Percentiles rank a stretch among this genome's conserved stretches.
phyloP scores from a whole-genome alignment of 305 asterid species.

The Solanum hybrid region DNA sequence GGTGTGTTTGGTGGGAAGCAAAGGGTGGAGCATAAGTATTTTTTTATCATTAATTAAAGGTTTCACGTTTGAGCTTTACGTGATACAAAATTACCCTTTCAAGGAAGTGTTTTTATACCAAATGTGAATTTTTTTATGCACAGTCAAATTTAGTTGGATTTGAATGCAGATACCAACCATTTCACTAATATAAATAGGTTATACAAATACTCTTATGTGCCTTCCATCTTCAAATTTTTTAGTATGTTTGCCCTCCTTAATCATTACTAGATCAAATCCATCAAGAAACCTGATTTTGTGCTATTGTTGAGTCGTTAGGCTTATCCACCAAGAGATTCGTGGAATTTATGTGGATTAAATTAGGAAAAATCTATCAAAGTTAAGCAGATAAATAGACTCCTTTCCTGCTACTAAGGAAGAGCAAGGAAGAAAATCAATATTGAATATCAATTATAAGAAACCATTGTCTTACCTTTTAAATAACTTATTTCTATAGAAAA shows the following conservation, averaged over 20 bases:
- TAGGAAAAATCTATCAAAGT: background rate
- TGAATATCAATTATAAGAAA: background rate
- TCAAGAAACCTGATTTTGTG: background rate
- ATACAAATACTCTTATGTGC: background rate
- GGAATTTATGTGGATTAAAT: fast-evolving
- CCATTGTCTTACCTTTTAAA: background rate
- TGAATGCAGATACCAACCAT: background rate
- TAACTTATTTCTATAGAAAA: background rate
- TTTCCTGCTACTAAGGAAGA: background rate
- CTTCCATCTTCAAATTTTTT: background rate
- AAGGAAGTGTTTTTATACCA: too few relatives aligned
- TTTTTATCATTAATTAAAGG: too few relatives aligned
- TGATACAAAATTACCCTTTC: too few relatives aligned
- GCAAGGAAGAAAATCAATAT: background rate
- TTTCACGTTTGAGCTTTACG: too few relatives aligned
- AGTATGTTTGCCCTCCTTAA: background rate
- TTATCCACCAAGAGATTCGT: background rate
- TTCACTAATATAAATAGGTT: background rate
- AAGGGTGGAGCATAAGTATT: background rate
- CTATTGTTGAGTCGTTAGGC: background rate
- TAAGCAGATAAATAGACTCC: background rate
- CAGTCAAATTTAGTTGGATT: background rate
- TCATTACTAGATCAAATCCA: background rate
- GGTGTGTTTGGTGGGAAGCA: background rate
- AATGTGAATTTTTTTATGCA: fast-evolving